Base-by-base conservation (phyloP, 208 protist genomes). In the Acanthamoeba divionensis region DNA sequence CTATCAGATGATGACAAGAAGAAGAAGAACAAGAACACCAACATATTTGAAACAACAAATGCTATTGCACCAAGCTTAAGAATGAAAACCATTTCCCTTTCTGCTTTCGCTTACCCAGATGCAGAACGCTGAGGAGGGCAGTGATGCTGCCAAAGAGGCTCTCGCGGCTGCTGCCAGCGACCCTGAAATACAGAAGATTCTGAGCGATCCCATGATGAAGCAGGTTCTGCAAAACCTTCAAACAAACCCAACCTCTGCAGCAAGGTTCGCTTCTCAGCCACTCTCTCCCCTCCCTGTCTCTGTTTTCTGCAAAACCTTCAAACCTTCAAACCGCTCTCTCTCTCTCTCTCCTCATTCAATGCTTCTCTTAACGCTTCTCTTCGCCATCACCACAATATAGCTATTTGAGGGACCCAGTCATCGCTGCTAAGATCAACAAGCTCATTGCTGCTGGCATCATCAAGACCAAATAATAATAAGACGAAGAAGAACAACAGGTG, bases 381-480 rank as follows among this genome's bases (percentile, higher is more conserved):
- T n/a, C n/a, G n/a, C n/a, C n/a, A n/a, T n/a, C n/a, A n/a, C n/a
- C n/a, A n/a, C n/a, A n/a, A n/a, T n/a, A n/a, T n/a, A 73, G n/a
- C 24, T 92, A 95, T 41, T 38, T 98, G 95, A 93, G 95, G 29
- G 96, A 98, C 80, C 97, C 97, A 0, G 90, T 82, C 31, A 96
- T 99, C 77, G 77, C 95, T 0, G 90, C 62, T 4, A 98, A 98
- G 94, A 98, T 99, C 83, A 95, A 98, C 83, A 99, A 98, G 86
- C 96, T 99, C n/a, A n/a, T n/a, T n/a, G n/a, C n/a, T n/a, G n/a
- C n/a, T n/a, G n/a, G n/a, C n/a, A n/a, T n/a, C n/a, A n/a, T n/a
- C n/a, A n/a, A n/a, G n/a, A n/a, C n/a, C n/a, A n/a, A n/a, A n/a
- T n/a, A n/a, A n/a, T n/a, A n/a, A n/a, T n/a, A n/a, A n/a, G n/a